Percentiles rank a stretch among this genome's conserved stretches.
Conservation (phyloP, 164 flowering plant species). For the Magnolia officinalis region DNA sequence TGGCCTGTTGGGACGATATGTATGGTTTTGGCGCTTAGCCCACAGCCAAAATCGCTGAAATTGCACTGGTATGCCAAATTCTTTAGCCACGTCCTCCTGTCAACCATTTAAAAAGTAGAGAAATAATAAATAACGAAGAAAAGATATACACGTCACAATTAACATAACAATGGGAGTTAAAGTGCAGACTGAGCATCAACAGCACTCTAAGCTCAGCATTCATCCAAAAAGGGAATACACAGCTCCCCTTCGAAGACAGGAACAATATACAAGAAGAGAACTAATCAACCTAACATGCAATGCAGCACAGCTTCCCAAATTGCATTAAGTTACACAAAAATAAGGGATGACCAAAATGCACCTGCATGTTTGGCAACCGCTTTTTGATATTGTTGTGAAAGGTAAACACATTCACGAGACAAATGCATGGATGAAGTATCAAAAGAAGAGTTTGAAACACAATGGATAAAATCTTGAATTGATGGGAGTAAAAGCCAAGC, state of each 20-base stretch:
- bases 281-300: background rate
- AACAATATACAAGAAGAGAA: background rate
- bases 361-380: no score
- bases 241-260: background rate
- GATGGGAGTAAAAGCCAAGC: no score
- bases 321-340: background rate
- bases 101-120: constrained; percentile 14
- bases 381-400: no score
- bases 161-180: background rate
- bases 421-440: no score
- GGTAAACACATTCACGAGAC: no score
- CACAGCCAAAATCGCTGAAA: constrained; percentile 89
- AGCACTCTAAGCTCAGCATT: background rate
- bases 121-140: background rate
- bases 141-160: background rate
- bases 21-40: constrained; percentile 96
- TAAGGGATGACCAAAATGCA: no score
- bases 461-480: no score
- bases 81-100: constrained; percentile 94
- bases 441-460: no score
- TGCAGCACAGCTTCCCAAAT: background rate
- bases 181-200: no score
- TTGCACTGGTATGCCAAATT: constrained; percentile 83
- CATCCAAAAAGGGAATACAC: background rate
- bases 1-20: constrained; percentile 90